A percentile compares a stretch with the other conserved stretches of the same genome.
Conservation (phyloP, 441 rosid species). For the Brassica balearica region DNA sequence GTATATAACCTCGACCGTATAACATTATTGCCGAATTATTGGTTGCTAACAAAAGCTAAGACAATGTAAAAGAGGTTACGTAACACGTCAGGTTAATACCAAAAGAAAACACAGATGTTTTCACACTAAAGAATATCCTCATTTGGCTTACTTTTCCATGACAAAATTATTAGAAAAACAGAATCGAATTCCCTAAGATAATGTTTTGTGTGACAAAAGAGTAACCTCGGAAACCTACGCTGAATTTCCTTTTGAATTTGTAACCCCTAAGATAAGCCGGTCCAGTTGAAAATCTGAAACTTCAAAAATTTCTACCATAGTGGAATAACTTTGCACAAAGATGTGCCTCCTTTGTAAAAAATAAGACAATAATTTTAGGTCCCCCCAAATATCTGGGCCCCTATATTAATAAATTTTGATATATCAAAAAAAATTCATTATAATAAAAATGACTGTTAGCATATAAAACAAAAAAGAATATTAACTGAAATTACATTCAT, state of each 20-base stretch:
- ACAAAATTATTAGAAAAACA: background rate
- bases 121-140: background rate
- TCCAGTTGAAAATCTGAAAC: background rate
- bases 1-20: background rate
- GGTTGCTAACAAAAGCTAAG: constrained; percentile 10
- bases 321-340: constrained; percentile 7
- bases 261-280: constrained; percentile 8
- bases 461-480: background rate
- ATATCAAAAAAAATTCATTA: background rate
- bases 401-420: background rate
- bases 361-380: background rate
- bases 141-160: background rate
- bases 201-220: constrained; percentile 5
- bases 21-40: background rate
- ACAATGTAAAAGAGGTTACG: background rate
- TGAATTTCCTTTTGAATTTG: constrained; percentile 13
- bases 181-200: background rate
- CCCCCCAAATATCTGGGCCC: background rate
- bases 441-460: background rate
- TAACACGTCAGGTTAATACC: background rate
- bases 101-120: constrained; percentile 2
- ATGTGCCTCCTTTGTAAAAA: background rate
- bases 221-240: background rate
- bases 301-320: background rate
- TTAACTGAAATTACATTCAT: background rate